phyloP scores from a whole-genome alignment of 441 rosid species.

The Sinapis alba region DNA sequence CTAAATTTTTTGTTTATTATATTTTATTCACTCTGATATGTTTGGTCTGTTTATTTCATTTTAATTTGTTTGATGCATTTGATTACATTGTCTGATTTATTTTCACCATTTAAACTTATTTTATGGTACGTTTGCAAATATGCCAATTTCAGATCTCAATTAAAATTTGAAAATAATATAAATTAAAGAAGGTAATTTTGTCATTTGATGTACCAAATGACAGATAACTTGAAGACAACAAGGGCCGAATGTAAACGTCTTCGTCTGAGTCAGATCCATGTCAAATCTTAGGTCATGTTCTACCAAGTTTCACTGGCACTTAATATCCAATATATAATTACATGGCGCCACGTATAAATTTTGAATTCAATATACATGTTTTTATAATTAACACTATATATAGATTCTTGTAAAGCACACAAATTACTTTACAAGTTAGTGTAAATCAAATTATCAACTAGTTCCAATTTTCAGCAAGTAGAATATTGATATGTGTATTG shows the following conservation, averaged over 20 bases:
- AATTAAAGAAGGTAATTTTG: neutral
- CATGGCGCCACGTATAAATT: neutral
- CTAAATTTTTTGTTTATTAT: neutral
- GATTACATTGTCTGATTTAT: neutral
- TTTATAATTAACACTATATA: neutral
- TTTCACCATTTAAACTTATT: neutral
- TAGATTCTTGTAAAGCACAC: neutral
- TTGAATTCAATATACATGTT: neutral
- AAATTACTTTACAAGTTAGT: neutral
- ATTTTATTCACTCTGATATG: neutral
- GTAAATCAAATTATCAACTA: neutral
- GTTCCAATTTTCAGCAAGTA: neutral
- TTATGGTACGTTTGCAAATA: neutral
- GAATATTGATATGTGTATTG: neutral
- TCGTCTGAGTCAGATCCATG: slow-evolving; percentile 35
- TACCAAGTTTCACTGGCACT: neutral
- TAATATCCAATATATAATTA: neutral
- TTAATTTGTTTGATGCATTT: neutral
- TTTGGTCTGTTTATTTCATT: neutral
- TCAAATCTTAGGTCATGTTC: slow-evolving; percentile 5
- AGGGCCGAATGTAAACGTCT: neutral
- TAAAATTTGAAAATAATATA: neutral
- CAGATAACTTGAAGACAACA: slow-evolving; percentile 2
- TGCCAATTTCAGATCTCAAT: neutral
- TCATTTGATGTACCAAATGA: neutral